Evolutionary conservation across 306 rosid genomes (phyloP).

Genomic region (cucumber (Cucumis sativus)): DNA sequence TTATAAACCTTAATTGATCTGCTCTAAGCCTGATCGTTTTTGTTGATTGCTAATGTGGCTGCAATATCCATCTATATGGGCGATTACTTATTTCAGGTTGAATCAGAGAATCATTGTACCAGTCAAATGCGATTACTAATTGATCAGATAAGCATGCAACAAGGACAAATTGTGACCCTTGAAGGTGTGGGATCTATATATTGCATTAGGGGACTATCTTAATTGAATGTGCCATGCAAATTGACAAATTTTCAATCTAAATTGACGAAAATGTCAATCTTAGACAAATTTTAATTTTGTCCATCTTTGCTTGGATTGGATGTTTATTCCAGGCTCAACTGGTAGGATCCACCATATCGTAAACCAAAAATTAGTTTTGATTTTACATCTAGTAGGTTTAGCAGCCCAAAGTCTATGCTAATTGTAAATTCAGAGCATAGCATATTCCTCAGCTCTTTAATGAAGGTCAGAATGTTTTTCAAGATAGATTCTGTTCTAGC

Average conservation of each 20-base stretch:
- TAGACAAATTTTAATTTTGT: background rate
- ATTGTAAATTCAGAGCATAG: background rate
- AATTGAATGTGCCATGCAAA: background rate
- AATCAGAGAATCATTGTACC: slow-evolving; percentile 75
- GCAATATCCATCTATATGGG: background rate
- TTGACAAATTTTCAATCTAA: background rate
- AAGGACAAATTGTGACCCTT: slow-evolving; percentile 57
- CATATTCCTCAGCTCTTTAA: background rate
- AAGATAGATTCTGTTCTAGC: background rate
- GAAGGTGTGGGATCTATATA: slow-evolving; percentile 37
- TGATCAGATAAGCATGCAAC: slow-evolving; percentile 82
- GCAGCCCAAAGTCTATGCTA: background rate
- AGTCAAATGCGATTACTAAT: slow-evolving; percentile 57
- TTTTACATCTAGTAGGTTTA: background rate
- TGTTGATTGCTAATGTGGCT: background rate
- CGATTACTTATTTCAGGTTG: slow-evolving; percentile 39
- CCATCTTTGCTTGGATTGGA: background rate
- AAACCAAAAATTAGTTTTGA: background rate
- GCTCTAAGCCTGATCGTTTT: background rate
- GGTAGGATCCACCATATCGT: background rate
- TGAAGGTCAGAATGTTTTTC: background rate
- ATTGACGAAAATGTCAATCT: background rate
- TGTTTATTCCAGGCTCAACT: background rate
- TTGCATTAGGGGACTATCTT: background rate
- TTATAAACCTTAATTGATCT: background rate